These are phyloP conservation scores for Aureobasidium zeae DNA, from an alignment of 2,329 filamentous ascomycete species.

Conservation along the genomic window DNA sequence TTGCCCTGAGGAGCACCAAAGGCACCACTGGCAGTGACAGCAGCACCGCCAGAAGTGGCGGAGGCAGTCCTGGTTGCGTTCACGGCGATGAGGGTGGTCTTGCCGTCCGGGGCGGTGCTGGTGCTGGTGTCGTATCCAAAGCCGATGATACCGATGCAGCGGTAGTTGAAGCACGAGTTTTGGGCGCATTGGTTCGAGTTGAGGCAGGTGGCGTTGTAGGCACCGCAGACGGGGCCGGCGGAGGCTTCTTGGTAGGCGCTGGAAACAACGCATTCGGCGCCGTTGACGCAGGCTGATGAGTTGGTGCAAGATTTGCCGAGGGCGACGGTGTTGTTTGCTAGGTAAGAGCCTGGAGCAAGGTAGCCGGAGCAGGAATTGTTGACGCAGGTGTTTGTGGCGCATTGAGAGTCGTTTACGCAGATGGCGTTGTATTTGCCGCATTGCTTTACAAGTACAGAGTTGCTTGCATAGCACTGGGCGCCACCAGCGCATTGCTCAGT, in stretches of 20 bases:
- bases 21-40: neutral
- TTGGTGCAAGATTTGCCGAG: constrained; percentile 20
- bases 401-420: constrained; percentile 20
- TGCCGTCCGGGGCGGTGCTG: neutral
- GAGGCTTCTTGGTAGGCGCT: constrained; percentile 16
- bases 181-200: constrained; percentile 20
- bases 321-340: constrained; percentile 5
- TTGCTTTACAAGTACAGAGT: constrained; percentile 14
- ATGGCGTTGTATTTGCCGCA: constrained; percentile 24
- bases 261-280: constrained; percentile 19
- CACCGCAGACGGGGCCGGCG: constrained; percentile 18
- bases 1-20: neutral
- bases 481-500: constrained; percentile 19
- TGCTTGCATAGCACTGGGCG: constrained; percentile 20
- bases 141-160: constrained; percentile 21
- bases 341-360: constrained; percentile 14
- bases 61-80: neutral
- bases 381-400: constrained; percentile 23
- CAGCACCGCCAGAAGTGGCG: neutral
- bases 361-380: constrained; percentile 23
- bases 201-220: constrained; percentile 22
- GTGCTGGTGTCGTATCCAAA: constrained; percentile 1
- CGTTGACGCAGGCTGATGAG: constrained; percentile 18
- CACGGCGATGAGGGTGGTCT: neutral
- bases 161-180: constrained; percentile 22